Conservation (phyloP, 345 rosid genomes). For the Pistacia integerrima region DNA sequence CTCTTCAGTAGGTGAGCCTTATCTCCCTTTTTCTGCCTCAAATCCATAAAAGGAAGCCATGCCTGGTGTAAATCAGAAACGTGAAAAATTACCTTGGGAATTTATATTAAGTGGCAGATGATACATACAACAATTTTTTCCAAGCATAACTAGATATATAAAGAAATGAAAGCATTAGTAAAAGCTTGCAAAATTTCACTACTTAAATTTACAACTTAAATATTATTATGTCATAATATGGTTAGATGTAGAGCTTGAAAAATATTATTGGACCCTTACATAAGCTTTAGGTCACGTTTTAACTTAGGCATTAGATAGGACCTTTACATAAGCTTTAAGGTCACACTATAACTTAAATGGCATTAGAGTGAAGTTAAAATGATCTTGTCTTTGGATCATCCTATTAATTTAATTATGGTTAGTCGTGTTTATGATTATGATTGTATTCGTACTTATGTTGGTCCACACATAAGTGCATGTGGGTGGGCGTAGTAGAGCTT, state of each 20-base stretch:
- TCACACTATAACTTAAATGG: too few relatives aligned
- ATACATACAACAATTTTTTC: neutral
- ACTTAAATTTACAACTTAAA: neutral
- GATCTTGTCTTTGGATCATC: too few relatives aligned
- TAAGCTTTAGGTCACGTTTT: too few relatives aligned
- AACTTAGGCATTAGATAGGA: too few relatives aligned
- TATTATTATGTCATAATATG: neutral
- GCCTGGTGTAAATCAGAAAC: slow-evolving; percentile 34
- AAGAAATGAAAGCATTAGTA: neutral
- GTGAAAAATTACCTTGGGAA: neutral
- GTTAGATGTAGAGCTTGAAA: neutral
- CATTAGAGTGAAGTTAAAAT: too few relatives aligned
- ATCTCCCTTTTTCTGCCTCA: slow-evolving; percentile 46
- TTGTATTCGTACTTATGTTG: too few relatives aligned
- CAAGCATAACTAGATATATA: neutral
- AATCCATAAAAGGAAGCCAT: slow-evolving; percentile 69
- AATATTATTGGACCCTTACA: too few relatives aligned
- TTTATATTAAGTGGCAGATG: neutral
- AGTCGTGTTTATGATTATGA: too few relatives aligned
- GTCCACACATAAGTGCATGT: too few relatives aligned
- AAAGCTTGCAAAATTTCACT: neutral
- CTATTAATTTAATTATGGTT: too few relatives aligned
- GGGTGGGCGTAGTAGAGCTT: too few relatives aligned
- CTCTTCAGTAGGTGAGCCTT: slow-evolving; percentile 55
- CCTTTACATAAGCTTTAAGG: too few relatives aligned